Percentiles rank a stretch among this genome's conserved stretches.
Conservation (phyloP, 179 eudicot genomes). For the Patellifolia procumbens region DNA sequence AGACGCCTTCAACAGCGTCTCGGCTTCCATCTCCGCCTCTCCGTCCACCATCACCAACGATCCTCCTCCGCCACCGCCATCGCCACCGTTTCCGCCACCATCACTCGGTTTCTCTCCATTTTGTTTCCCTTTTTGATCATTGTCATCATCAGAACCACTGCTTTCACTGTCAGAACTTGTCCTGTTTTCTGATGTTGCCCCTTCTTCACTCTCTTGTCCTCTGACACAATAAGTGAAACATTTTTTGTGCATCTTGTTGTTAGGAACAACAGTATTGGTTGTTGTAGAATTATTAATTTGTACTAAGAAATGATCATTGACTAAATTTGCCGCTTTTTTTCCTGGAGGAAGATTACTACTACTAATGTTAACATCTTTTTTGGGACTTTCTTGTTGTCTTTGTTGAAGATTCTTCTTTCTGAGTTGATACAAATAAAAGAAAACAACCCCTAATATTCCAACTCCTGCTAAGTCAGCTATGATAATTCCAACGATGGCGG, state of each 20-base stretch:
- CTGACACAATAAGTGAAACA: constrained; percentile 36
- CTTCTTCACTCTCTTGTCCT: constrained; percentile 26
- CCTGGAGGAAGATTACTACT: constrained; percentile 24
- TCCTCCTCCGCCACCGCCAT: constrained; percentile 20
- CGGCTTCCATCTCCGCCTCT: constrained; percentile 74
- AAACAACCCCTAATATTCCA: constrained; percentile 48
- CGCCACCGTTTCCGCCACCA: not conserved
- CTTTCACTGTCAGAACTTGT: constrained; percentile 34
- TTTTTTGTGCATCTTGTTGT: constrained; percentile 17
- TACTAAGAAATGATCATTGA: constrained; percentile 27
- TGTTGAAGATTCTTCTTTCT: constrained; percentile 36
- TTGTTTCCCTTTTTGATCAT: not conserved
- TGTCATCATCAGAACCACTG: constrained; percentile 25
- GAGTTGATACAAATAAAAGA: constrained; percentile 51
- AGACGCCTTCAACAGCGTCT: constrained; percentile 82
- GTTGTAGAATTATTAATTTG: constrained; percentile 7
- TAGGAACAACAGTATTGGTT: not conserved
- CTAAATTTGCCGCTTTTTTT: not conserved
- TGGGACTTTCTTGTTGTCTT: constrained; percentile 1
- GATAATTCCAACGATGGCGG: constrained; percentile 62
- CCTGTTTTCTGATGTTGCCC: constrained; percentile 27
- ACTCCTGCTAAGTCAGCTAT: constrained; percentile 75
- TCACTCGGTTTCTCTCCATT: not conserved
- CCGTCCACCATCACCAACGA: constrained; percentile 86
- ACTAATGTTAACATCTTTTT: not conserved